phyloP scores from a whole-genome alignment of 305 asterid species.

The Solanum hybrid region DNA sequence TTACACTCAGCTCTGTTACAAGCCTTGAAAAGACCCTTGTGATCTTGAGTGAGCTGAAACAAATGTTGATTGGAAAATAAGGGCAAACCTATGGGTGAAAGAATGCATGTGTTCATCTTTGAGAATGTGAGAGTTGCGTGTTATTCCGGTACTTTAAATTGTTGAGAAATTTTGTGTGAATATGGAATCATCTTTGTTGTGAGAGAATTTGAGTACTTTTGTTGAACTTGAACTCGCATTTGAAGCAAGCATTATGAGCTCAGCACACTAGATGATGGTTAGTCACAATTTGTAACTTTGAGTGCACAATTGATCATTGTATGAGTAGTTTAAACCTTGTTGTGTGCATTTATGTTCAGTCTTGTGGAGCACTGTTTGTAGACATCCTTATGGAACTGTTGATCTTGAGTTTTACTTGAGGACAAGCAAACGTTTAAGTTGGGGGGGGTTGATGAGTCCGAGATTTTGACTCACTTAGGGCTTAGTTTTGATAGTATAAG shows the following conservation, averaged over 20 bases:
- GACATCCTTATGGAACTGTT: not conserved
- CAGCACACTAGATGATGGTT: not conserved
- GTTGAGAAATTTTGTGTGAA: not conserved
- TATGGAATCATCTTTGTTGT: not conserved
- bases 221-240: not conserved
- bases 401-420: not conserved
- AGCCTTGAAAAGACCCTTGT: not conserved
- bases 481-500: not conserved
- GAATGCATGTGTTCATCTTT: not conserved
- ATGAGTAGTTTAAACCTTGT: not conserved
- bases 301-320: not conserved
- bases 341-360: not conserved
- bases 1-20: not conserved
- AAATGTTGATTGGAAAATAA: no score
- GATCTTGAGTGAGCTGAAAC: not conserved
- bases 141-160: not conserved
- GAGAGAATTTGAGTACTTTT: not conserved
- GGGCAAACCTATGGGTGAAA: not conserved
- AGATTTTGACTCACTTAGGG: not conserved
- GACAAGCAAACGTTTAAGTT: not conserved
- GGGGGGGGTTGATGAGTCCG: not conserved
- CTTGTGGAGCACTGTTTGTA: not conserved
- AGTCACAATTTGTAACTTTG: not conserved
- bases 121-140: not conserved
- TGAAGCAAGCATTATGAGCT: not conserved